Percentiles rank a stretch among this genome's conserved stretches.
Conservation (phyloP, 78 protist species). For the Neovahlkampfia damariscottae region DNA sequence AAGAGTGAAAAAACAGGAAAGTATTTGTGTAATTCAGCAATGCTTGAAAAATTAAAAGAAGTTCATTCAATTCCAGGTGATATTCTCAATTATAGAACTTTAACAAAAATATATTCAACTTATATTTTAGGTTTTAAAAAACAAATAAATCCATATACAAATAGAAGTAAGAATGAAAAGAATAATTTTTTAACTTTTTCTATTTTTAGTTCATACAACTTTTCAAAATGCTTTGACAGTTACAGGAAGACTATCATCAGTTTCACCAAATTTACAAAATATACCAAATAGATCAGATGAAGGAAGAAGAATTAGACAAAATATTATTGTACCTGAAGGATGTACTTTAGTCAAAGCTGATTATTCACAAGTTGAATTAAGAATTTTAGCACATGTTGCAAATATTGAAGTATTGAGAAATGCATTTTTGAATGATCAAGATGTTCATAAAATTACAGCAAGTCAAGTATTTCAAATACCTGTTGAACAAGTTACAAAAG, state of each 20-base stretch:
- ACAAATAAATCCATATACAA: not conserved
- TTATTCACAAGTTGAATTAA: constrained; percentile 5
- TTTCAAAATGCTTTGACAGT: constrained; percentile 5
- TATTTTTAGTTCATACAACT: constrained; percentile 7
- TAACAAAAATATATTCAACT: not conserved
- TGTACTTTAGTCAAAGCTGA: not conserved
- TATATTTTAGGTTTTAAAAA: not conserved
- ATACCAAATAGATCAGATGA: not conserved
- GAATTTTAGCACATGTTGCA: constrained; percentile 6
- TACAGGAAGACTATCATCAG: not conserved
- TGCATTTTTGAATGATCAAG: not conserved
- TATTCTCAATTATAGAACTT: not conserved
- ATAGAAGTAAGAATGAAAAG: too few relatives aligned
- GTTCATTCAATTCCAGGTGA: not conserved
- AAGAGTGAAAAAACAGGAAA: not conserved
- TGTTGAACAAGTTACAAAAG: constrained; percentile 6
- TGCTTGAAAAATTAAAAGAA: not conserved
- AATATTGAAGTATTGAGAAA: not conserved
- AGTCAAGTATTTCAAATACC: constrained; percentile 7
- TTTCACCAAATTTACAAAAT: not conserved
- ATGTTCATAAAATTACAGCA: constrained; percentile 4
- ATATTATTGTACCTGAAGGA: not conserved
- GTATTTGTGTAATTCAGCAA: not conserved
- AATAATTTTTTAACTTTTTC: too few relatives aligned
- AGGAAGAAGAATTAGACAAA: not conserved